A percentile compares a stretch with the other conserved stretches of the same genome.
Conservation (phyloP, 2,329 filamentous ascomycete genomes). For the Ceratocystis albifundus region DNA sequence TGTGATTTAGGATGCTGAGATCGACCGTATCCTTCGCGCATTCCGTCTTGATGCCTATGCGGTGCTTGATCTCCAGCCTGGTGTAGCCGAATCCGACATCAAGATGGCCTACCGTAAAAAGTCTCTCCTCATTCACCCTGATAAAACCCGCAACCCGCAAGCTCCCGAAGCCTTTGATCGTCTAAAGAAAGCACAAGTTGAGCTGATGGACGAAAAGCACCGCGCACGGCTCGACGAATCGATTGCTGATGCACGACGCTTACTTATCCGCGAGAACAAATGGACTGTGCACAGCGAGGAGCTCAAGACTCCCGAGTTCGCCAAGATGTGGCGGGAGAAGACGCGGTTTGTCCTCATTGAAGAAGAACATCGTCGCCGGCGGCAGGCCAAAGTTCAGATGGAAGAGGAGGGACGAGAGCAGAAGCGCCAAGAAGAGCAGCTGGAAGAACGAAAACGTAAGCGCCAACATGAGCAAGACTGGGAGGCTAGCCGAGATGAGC, state of each 20-base stretch:
- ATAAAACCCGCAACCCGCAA: constrained; percentile 84
- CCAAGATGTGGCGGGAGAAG: constrained; percentile 80
- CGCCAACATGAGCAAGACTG: constrained; percentile 88
- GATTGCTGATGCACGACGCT: constrained; percentile 89
- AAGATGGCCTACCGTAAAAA: constrained; percentile 90
- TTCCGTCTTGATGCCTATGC: constrained; percentile 76
- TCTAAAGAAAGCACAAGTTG: constrained; percentile 84
- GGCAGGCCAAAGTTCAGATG: constrained; percentile 87
- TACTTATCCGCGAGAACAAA: constrained; percentile 88
- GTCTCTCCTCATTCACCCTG: constrained; percentile 96
- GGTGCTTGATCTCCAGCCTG: constrained; percentile 88
- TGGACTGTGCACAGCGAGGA: constrained; percentile 83
- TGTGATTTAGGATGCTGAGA: constrained; percentile 66
- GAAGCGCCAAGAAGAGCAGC: constrained; percentile 72
- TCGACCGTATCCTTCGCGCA: constrained; percentile 82
- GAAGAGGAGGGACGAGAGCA: constrained; percentile 90
- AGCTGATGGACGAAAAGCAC: constrained; percentile 88
- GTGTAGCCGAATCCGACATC: constrained; percentile 91
- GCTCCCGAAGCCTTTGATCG: constrained; percentile 95
- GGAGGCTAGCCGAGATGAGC: constrained; percentile 82
- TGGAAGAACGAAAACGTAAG: constrained; percentile 70
- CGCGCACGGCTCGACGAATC: constrained; percentile 80
- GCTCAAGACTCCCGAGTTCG: constrained; percentile 72
- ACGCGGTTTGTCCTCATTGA: constrained; percentile 81
- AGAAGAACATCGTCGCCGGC: constrained; percentile 71